phyloP scores from a whole-genome alignment of 2,329 filamentous ascomycete species.

The Alternaria panax region DNA sequence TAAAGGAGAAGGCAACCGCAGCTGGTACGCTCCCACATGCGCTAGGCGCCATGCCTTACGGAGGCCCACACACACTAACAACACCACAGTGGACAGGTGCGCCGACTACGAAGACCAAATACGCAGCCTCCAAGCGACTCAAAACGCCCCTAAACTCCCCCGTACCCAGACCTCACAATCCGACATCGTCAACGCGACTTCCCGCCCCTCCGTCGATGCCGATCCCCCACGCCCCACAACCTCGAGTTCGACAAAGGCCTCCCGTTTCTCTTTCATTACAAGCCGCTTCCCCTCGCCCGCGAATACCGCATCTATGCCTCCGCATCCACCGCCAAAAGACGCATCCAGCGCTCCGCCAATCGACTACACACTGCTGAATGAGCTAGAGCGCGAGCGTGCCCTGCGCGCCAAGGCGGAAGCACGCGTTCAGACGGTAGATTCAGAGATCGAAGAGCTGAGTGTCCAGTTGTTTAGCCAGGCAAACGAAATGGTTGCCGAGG shows the following conservation, averaged over 20 bases:
- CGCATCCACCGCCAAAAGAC: constrained; percentile 39
- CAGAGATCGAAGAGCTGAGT: constrained; percentile 80
- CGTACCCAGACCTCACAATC: constrained; percentile 19
- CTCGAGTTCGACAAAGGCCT: constrained; percentile 40
- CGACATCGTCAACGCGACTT: constrained; percentile 21
- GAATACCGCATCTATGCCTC: constrained; percentile 34
- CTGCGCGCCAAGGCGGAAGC: constrained; percentile 74
- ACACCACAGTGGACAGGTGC: constrained; percentile 60
- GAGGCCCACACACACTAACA: constrained; percentile 8
- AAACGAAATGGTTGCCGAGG: constrained; percentile 85
- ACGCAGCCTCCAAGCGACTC: constrained; percentile 55
- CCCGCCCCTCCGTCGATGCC: constrained; percentile 28
- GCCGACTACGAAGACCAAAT: constrained; percentile 85
- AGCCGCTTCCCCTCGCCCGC: constrained; percentile 47
- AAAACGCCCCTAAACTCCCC: constrained; percentile 7
- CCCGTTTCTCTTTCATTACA: constrained; percentile 55
- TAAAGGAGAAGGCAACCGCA: constrained; percentile 75
- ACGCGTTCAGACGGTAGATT: constrained; percentile 69
- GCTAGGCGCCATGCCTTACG: not conserved
- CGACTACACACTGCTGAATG: constrained; percentile 64
- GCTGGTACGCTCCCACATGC: constrained; percentile 55
- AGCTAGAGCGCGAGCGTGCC: constrained; percentile 70
- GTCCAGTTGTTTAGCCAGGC: constrained; percentile 80
- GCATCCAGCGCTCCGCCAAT: constrained; percentile 20
- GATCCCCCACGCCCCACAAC: constrained; percentile 41